These are phyloP conservation scores for Carnegiea gigantea DNA, from an alignment of 179 eudicot genomes.

Conservation along the genomic window DNA sequence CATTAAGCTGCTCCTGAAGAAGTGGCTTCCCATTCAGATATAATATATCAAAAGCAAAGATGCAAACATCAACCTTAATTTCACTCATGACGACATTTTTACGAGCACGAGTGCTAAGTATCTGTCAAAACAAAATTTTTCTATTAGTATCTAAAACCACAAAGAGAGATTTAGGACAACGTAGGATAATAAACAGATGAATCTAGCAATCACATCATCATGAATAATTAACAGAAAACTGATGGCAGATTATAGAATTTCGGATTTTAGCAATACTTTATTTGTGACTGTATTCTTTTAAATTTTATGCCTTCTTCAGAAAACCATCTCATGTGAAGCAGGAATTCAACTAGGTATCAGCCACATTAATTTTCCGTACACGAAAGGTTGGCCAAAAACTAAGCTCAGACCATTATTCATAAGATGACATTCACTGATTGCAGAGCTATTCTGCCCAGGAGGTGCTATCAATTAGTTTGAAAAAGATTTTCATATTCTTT, in stretches of 20 bases:
- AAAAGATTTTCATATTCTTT: not conserved
- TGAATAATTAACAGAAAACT: not conserved
- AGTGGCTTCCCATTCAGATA: constrained; percentile 79
- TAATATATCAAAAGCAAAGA: constrained; percentile 86
- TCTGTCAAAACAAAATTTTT: constrained; percentile 34
- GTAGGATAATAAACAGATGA: not conserved
- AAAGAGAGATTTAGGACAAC: not conserved
- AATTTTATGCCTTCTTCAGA: not conserved
- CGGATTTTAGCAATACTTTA: not conserved
- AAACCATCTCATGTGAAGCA: not conserved
- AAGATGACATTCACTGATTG: not conserved
- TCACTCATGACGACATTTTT: constrained; percentile 84
- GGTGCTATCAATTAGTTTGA: not conserved
- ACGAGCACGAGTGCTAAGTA: constrained; percentile 90
- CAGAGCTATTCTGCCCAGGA: not conserved
- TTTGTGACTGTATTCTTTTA: not conserved
- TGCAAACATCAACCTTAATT: constrained; percentile 85
- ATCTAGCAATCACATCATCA: constrained; percentile 4
- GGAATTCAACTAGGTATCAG: not conserved
- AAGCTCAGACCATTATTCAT: not conserved
- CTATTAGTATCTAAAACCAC: not conserved
- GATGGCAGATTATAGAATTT: not conserved
- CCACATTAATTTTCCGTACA: not conserved
- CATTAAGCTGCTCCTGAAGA: constrained; percentile 82
- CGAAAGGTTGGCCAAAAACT: not conserved